A percentile compares a stretch with the other conserved stretches of the same genome.
These are phyloP conservation scores for Mycena rebaudengoi DNA, from an alignment of 768 basidiomycete species.

Conservation along the genomic window DNA sequence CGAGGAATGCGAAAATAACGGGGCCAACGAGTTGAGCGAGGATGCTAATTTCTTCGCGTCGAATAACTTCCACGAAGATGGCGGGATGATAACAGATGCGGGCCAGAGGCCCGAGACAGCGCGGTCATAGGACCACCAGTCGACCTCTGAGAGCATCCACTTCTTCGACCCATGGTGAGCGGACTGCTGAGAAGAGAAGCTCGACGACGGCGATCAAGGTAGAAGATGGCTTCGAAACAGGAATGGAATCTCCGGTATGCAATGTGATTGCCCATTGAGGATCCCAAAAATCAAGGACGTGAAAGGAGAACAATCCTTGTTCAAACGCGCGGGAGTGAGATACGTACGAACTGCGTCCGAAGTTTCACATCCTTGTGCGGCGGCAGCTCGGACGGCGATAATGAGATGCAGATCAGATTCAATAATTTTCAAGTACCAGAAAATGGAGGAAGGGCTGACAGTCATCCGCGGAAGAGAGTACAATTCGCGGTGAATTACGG, in stretches of 20 bases:
- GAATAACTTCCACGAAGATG: slow-evolving; percentile 16
- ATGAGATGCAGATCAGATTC: no score
- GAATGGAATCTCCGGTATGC: slow-evolving; percentile 12
- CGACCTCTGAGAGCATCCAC: not conserved
- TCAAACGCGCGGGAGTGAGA: no score
- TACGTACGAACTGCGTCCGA: no score
- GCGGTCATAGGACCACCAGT: slow-evolving; percentile 9
- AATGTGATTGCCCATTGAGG: slow-evolving; percentile 6
- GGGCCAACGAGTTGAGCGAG: slow-evolving; percentile 11
- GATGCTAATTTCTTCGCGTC: not conserved
- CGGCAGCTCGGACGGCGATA: no score
- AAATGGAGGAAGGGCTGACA: no score
- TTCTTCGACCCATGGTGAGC: not conserved
- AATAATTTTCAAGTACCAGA: no score
- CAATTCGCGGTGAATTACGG: no score
- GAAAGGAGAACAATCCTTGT: no score
- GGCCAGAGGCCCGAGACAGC: slow-evolving; percentile 10
- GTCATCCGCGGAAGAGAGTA: no score
- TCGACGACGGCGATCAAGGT: slow-evolving; percentile 16
- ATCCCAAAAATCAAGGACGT: not conserved
- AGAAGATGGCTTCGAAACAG: not conserved
- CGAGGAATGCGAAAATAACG: slow-evolving; percentile 20
- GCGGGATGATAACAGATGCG: slow-evolving; percentile 17
- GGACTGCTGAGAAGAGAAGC: slow-evolving; percentile 10
- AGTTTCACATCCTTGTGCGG: no score